Evolutionary conservation across 352 stramenopile species (phyloP).

Genomic region (Pythium angustatum): DNA sequence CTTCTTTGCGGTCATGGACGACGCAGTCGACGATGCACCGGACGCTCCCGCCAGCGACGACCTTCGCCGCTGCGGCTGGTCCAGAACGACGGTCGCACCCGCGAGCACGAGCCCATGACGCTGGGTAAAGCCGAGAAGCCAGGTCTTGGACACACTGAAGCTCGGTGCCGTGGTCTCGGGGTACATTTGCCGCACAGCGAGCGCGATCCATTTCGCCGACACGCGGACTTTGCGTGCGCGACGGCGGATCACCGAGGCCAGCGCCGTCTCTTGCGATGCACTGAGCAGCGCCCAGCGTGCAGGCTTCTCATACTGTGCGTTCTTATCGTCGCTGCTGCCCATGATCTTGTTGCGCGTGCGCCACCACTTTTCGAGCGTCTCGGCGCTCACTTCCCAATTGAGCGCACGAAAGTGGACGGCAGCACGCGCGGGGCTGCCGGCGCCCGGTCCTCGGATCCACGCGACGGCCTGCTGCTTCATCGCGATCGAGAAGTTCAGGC

Average conservation of each 20-base stretch:
- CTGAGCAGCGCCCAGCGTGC: constrained; percentile 15
- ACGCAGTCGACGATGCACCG: not conserved
- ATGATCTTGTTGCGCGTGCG: constrained; percentile 29
- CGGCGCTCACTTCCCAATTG: constrained; percentile 30
- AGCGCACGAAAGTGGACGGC: constrained; percentile 26
- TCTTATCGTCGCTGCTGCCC: not conserved
- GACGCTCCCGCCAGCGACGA: not conserved
- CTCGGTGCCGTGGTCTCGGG: constrained; percentile 14
- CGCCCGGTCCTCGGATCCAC: constrained; percentile 29
- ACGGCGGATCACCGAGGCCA: constrained; percentile 26
- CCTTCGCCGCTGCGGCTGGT: not conserved
- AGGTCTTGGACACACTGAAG: constrained; percentile 28
- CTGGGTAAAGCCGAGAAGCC: constrained; percentile 26
- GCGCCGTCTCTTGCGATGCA: constrained; percentile 16
- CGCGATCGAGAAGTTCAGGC: constrained; percentile 24
- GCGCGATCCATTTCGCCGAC: constrained; percentile 33
- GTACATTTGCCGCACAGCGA: constrained; percentile 33
- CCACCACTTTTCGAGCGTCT: constrained; percentile 31
- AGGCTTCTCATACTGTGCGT: not conserved
- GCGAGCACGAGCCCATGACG: constrained; percentile 28
- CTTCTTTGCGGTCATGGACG: constrained; percentile 7
- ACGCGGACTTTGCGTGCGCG: constrained; percentile 31
- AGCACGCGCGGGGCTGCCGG: constrained; percentile 19
- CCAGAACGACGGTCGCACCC: constrained; percentile 17
- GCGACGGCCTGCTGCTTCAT: constrained; percentile 34